A percentile compares a stretch with the other conserved stretches of the same genome.
These are phyloP conservation scores for Alisma plantagoaquatica DNA, from an alignment of 106 monocot genomes.

Conservation along the genomic window DNA sequence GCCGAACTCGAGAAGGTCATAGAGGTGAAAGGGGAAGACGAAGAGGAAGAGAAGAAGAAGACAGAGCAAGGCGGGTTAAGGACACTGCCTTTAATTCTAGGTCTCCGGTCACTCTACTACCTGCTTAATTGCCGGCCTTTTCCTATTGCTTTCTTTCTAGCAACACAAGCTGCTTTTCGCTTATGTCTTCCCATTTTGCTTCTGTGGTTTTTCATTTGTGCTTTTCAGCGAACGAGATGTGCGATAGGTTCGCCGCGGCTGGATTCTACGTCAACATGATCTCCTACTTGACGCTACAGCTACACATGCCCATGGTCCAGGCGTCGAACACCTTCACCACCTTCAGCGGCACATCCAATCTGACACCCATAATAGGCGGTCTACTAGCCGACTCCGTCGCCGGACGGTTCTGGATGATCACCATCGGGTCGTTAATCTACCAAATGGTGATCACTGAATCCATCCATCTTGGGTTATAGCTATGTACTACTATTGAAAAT, in stretches of 20 bases:
- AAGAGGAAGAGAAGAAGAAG: conserved; percentile 19
- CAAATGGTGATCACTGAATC: conserved; percentile 17
- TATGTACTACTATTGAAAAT: neutral
- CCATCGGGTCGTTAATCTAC: conserved; percentile 42
- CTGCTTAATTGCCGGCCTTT: too few species aligned
- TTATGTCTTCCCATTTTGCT: too few species aligned
- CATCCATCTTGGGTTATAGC: neutral
- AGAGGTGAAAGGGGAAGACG: too few species aligned
- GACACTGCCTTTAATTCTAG: conserved; percentile 60
- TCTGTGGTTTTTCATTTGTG: too few species aligned
- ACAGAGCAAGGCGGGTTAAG: conserved; percentile 31
- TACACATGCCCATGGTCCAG: conserved; percentile 58
- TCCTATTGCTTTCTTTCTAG: too few species aligned
- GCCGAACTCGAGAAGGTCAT: too few species aligned
- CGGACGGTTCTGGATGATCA: conserved; percentile 71
- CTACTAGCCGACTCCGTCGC: conserved; percentile 64
- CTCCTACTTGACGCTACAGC: conserved; percentile 47
- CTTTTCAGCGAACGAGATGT: conserved; percentile 41
- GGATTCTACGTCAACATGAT: conserved; percentile 71
- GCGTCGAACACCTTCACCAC: conserved; percentile 66
- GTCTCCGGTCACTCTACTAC: conserved; percentile 8
- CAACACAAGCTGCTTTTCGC: too few species aligned
- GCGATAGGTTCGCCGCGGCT: conserved; percentile 44
- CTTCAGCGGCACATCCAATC: conserved; percentile 42
- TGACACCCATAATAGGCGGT: conserved; percentile 48